Evolutionary conservation across 2,329 filamentous ascomycete genomes (phyloP).

Genomic region (Sporothrix schenckii): DNA sequence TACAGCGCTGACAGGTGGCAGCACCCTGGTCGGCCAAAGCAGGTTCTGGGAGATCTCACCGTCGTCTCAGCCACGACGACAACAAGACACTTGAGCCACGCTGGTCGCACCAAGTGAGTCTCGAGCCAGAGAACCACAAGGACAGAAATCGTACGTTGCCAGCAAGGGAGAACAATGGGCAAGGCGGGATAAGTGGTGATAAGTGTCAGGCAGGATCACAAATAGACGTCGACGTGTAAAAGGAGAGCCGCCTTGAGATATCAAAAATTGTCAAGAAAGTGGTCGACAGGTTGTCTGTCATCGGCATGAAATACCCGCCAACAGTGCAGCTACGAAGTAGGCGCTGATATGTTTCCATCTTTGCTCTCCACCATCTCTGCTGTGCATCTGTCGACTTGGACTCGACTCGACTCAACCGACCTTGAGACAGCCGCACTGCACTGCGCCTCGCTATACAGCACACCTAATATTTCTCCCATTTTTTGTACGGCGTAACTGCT

Average conservation of each 20-base stretch:
- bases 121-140: not conserved
- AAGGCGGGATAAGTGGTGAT: not conserved
- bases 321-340: not conserved
- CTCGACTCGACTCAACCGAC: not conserved
- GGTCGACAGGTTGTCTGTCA: not conserved
- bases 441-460: not conserved
- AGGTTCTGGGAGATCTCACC: not conserved
- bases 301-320: not conserved
- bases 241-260: not conserved
- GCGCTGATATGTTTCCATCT: not conserved
- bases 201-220: not conserved
- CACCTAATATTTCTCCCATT: not conserved
- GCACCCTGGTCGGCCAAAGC: not conserved
- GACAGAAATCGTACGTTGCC: too few relatives aligned
- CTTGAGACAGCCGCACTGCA: constrained; percentile 15
- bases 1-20: constrained; percentile 10
- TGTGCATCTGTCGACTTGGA: too few relatives aligned
- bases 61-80: constrained; percentile 12
- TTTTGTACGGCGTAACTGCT: not conserved
- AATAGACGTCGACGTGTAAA: not conserved
- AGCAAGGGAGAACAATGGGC: not conserved
- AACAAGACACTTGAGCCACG: not conserved
- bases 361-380: not conserved
- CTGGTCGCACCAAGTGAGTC: not conserved
- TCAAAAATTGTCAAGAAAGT: not conserved